These are phyloP conservation scores for Orbilia ellipsospora DNA, from an alignment of 2,329 filamentous ascomycete genomes.

Conservation along the genomic window DNA sequence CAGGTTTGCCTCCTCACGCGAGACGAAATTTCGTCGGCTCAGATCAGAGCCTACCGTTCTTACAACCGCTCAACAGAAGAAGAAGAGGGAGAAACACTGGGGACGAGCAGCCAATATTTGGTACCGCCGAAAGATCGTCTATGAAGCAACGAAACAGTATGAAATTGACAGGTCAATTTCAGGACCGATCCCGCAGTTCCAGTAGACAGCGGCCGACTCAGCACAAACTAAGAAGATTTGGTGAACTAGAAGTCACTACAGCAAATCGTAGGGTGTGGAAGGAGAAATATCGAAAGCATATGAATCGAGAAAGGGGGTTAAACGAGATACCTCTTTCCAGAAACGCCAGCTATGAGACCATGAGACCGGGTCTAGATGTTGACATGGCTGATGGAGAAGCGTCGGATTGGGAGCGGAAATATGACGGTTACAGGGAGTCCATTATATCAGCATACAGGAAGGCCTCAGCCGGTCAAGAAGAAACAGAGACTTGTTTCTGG, in stretches of 20 bases:
- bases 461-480: neutral
- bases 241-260: constrained; percentile 16
- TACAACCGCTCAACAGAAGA: neutral
- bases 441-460: constrained; percentile 30
- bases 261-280: constrained; percentile 4
- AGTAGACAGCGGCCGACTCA: too few relatives aligned
- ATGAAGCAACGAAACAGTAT: neutral
- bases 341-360: constrained; percentile 21
- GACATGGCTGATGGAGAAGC: neutral
- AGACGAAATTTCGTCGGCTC: too few relatives aligned
- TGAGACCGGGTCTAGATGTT: neutral
- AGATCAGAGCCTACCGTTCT: neutral
- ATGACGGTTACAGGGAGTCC: constrained; percentile 29
- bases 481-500: constrained; percentile 30
- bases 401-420: constrained; percentile 1
- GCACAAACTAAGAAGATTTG: constrained; percentile 25
- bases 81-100: neutral
- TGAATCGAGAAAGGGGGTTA: neutral
- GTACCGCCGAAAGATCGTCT: neutral
- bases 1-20: too few relatives aligned
- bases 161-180: too few relatives aligned
- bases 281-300: constrained; percentile 9
- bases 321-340: neutral
- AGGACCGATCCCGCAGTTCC: too few relatives aligned
- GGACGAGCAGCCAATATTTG: neutral